Percentiles rank a stretch among this genome's conserved stretches.
Conservation (phyloP, 805 yeast genomes). For the Myxozyma sirexii region DNA sequence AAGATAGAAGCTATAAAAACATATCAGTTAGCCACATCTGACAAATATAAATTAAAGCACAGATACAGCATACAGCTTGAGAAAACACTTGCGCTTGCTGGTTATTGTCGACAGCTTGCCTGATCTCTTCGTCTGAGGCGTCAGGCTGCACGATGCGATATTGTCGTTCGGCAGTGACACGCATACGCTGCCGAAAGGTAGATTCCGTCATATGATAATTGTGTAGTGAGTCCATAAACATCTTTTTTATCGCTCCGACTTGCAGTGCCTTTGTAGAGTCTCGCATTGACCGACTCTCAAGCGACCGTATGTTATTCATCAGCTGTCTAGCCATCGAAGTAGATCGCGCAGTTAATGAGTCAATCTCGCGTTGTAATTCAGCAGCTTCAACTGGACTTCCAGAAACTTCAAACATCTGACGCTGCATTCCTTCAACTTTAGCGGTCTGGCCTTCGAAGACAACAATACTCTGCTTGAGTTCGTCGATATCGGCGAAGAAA, state of each 20-base stretch:
- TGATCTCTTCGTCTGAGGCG: conserved; percentile 17
- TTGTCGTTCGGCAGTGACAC: conserved; percentile 12
- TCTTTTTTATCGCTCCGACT: conserved; percentile 3
- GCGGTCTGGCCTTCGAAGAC: background rate
- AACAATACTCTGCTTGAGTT: conserved; percentile 1
- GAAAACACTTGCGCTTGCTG: conserved; percentile 44
- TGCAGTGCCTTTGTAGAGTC: conserved; percentile 13
- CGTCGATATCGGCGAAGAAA: conserved; percentile 15
- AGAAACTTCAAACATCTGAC: background rate
- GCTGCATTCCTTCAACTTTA: conserved; percentile 10
- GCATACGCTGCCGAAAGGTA: background rate
- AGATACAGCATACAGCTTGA: conserved; percentile 60
- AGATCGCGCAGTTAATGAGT: conserved; percentile 1
- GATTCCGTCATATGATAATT: conserved; percentile 6
- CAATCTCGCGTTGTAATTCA: conserved; percentile 8
- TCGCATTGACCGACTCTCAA: conserved; percentile 5
- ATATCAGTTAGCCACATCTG: background rate
- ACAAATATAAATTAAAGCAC: conserved; percentile 59
- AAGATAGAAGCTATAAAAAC: conserved; percentile 46
- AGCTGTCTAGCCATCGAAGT: background rate
- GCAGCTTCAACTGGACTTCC: background rate
- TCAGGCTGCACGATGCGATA: conserved; percentile 17
- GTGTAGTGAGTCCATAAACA: background rate
- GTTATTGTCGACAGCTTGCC: conserved; percentile 50
- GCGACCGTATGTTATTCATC: conserved; percentile 2